phyloP scores from a whole-genome alignment of 2,329 filamentous ascomycete genomes.

The Neopestalotiopsis sp. region DNA sequence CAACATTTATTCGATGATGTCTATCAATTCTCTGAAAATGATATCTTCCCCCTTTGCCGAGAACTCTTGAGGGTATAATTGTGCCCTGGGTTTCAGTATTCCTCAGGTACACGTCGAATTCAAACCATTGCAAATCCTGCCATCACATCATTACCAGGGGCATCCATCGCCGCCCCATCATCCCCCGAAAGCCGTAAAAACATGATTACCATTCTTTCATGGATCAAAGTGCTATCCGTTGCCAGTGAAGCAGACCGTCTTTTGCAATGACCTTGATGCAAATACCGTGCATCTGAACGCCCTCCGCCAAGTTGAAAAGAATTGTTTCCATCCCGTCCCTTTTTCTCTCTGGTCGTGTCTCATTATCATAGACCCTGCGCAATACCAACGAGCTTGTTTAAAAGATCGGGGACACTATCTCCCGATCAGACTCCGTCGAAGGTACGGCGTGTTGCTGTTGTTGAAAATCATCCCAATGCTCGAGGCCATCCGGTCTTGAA shows the following conservation, averaged over 20 bases:
- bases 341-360: neutral
- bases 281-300: neutral
- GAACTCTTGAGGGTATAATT: neutral
- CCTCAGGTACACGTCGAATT: neutral
- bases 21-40: neutral
- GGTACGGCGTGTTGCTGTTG: no score
- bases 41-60: neutral
- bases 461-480: neutral
- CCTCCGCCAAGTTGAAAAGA: neutral
- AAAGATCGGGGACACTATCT: neutral
- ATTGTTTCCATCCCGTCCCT: neutral
- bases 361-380: neutral
- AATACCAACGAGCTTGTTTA: neutral
- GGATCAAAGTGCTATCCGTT: neutral
- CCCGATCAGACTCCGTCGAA: neutral
- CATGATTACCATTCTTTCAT: neutral
- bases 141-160: neutral
- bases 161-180: neutral
- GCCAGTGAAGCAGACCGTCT: conserved; percentile 1
- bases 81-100: neutral
- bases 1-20: neutral
- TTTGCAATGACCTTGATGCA: neutral
- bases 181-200: neutral
- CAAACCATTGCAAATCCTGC: neutral
- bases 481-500: neutral